Conservation (phyloP, 2,329 filamentous ascomycete genomes). For the Sporothrix dimorphospora region DNA sequence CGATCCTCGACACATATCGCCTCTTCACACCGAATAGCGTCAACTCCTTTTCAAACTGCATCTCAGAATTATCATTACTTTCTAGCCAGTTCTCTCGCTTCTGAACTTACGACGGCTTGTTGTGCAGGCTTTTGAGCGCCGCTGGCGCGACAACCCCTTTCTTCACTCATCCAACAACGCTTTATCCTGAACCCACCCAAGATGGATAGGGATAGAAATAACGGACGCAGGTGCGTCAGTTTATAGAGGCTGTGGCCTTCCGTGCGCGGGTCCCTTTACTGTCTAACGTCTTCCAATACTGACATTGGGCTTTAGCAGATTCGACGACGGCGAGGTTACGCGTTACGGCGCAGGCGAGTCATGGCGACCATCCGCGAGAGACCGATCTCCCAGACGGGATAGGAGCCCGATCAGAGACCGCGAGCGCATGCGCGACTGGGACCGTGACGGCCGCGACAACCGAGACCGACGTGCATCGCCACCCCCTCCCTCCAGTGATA, state of each 20-base stretch:
- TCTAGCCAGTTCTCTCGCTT: no score
- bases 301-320: constrained; percentile 44
- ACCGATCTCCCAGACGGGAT: constrained; percentile 47
- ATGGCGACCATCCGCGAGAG: constrained; percentile 51
- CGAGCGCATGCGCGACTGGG: constrained; percentile 39
- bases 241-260: neutral
- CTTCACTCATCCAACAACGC: neutral
- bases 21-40: neutral
- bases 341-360: constrained; percentile 65
- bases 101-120: neutral
- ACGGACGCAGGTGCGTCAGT: constrained; percentile 21
- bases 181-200: neutral
- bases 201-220: constrained; percentile 32
- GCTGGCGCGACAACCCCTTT: neutral
- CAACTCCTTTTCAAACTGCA: neutral
- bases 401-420: constrained; percentile 40
- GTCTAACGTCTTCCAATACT: neutral
- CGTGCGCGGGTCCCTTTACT: neutral
- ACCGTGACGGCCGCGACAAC: constrained; percentile 40
- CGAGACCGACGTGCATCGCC: constrained; percentile 43
- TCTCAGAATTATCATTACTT: no score
- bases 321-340: constrained; percentile 64
- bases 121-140: neutral
- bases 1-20: neutral
- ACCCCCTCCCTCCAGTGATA: constrained; percentile 43